These are phyloP conservation scores for Cladosporium sp. DNA, from an alignment of 2,329 filamentous ascomycete genomes.

Conservation along the genomic window DNA sequence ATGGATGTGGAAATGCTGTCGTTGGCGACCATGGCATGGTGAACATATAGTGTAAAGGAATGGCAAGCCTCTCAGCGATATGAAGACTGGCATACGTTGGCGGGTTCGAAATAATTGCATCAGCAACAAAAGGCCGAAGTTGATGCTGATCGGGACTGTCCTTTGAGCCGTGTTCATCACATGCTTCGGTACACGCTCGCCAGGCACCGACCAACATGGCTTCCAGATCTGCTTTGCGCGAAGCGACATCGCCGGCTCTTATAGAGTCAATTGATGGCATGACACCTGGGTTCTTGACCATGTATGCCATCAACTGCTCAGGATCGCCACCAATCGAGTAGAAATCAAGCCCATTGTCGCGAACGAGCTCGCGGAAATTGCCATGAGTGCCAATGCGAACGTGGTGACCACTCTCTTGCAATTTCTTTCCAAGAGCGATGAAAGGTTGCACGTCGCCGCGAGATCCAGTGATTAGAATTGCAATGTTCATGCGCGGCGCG, in stretches of 20 bases:
- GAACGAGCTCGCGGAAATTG: constrained; percentile 67
- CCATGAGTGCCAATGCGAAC: constrained; percentile 73
- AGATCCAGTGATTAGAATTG: constrained; percentile 74
- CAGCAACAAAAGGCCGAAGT: constrained; percentile 75
- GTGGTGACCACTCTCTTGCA: constrained; percentile 69
- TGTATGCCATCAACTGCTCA: constrained; percentile 63
- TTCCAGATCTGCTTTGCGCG: constrained; percentile 25
- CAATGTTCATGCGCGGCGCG: constrained; percentile 58
- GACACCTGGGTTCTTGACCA: constrained; percentile 37
- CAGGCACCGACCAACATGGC: constrained; percentile 33
- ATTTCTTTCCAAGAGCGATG: constrained; percentile 64
- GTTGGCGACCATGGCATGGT: constrained; percentile 92
- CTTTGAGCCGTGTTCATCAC: constrained; percentile 62
- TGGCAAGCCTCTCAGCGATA: constrained; percentile 69
- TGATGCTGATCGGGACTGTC: constrained; percentile 40
- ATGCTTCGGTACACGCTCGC: constrained; percentile 31
- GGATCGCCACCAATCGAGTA: constrained; percentile 75
- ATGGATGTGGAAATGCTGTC: constrained; percentile 76
- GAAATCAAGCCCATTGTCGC: constrained; percentile 71
- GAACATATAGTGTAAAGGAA: constrained; percentile 81
- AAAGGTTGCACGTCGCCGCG: constrained; percentile 77
- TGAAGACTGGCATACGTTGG: constrained; percentile 74
- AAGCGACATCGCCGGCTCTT: constrained; percentile 29
- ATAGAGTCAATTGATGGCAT: constrained; percentile 31
- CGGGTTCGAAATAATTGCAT: constrained; percentile 74